Base-by-base conservation (phyloP, 768 basidiomycete genomes). In the Trametes cinnabarina region DNA sequence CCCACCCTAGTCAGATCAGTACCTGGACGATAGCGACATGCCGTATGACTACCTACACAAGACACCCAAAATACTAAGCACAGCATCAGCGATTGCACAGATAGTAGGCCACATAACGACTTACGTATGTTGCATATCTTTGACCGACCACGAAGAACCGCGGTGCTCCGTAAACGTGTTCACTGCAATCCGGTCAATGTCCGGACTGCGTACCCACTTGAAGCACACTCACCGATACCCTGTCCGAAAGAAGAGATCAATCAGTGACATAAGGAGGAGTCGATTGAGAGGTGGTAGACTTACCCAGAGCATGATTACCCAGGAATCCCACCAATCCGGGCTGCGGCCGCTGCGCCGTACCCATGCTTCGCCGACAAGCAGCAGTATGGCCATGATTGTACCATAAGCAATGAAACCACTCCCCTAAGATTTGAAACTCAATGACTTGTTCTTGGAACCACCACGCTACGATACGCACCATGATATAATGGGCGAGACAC, bases 111-210 rank as follows among this genome's bases (percentile, higher is more conserved):
- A 19, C 19, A 20, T 50, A 10, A 34, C 14, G 19, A 40, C 88
- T 62, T 67, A 92, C 85, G 92, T 93, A 71, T 96, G 94, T 66
- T 95, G 93, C 90, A 94, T 90, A 70, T 96, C 94, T 70, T 96
- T 94, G 51, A 87, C 88, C 2, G 85, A 88, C 94, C 94, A 96
- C 0, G 65, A 70, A 19, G 79, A 79, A 8, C 91, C 90, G 47
- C 85, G 88, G 68, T 97, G 94, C 67, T 94, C 91, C 0, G 94
- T 95, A 69, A 96, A 95, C 0, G 94, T 95, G 64, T 97, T 96
- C 55, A 97, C 88, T 83, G 65, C 56, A 37, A 5, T 8, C n/a
- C 23, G 1, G 14, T 39, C 1, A 28, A 22, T 50, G 19, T 30
- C 6, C 7, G 19, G 4, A 25, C 14, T 4, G 6, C 44, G 30